Percentiles rank a stretch among this genome's conserved stretches.
phyloP scores from a whole-genome alignment of 2,329 filamentous ascomycete genomes.

The Colletotrichum spaethianum region DNA sequence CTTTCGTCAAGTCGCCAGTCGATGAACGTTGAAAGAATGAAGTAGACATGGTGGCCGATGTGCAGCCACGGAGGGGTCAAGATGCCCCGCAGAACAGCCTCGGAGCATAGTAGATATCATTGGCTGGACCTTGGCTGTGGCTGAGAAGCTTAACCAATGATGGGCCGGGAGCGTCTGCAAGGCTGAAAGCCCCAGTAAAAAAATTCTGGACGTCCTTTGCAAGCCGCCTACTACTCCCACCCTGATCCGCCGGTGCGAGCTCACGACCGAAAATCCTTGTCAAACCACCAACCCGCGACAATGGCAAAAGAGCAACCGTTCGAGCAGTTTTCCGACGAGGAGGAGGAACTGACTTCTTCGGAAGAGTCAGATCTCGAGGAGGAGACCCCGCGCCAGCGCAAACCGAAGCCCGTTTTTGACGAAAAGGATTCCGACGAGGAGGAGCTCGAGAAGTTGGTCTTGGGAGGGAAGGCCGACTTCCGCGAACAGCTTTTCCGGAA shows the following conservation, averaged over 20 bases:
- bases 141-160: not conserved
- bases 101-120: not conserved
- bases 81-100: conserved; percentile 23
- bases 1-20: not conserved
- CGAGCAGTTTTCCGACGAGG: conserved; percentile 41
- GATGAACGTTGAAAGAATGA: not conserved
- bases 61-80: not conserved
- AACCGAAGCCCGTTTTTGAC: conserved; percentile 47
- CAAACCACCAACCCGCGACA: conserved; percentile 20
- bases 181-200: conserved; percentile 37
- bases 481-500: conserved; percentile 77
- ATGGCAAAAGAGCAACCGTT: conserved; percentile 43
- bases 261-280: conserved; percentile 10
- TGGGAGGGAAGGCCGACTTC: conserved; percentile 90
- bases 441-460: conserved; percentile 88
- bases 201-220: conserved; percentile 37
- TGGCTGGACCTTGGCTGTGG: not conserved
- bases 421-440: conserved; percentile 88
- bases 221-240: conserved; percentile 5
- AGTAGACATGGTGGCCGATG: not conserved
- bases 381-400: conserved; percentile 44
- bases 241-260: conserved; percentile 9
- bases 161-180: not conserved
- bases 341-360: conserved; percentile 34
- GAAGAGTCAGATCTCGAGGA: conserved; percentile 46